These are phyloP conservation scores for Hypericum androsaemum DNA, from an alignment of 345 rosid genomes.

Conservation along the genomic window DNA sequence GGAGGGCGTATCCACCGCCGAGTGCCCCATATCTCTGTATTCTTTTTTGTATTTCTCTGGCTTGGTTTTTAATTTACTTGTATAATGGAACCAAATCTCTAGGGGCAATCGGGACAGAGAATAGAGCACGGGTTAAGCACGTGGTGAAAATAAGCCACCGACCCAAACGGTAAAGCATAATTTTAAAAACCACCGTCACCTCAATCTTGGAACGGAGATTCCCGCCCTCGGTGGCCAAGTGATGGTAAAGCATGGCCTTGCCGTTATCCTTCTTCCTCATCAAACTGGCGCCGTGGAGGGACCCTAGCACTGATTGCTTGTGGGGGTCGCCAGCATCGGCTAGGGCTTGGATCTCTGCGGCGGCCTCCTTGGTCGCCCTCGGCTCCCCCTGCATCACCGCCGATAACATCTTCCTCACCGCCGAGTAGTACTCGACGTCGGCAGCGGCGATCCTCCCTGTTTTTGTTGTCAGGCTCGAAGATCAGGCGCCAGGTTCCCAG, in stretches of 20 bases:
- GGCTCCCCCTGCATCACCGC: slow-evolving; percentile 45
- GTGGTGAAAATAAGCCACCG: too few species aligned
- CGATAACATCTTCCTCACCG: too few species aligned
- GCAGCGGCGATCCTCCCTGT: too few species aligned
- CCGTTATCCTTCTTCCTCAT: slow-evolving; percentile 61
- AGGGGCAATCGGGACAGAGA: too few species aligned
- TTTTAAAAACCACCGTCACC: too few species aligned
- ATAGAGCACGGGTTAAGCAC: too few species aligned
- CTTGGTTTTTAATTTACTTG: too few species aligned
- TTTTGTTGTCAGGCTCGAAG: slow-evolving; percentile 57
- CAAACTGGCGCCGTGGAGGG: slow-evolving; percentile 58
- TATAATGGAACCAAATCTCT: too few species aligned
- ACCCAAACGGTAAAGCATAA: too few species aligned
- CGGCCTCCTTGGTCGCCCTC: slow-evolving; percentile 61
- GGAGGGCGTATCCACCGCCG: slow-evolving; percentile 14
- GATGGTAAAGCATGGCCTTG: slow-evolving; percentile 68
- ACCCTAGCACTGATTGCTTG: slow-evolving; percentile 69
- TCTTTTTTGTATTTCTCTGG: too few species aligned
- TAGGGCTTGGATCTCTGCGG: slow-evolving; percentile 46
- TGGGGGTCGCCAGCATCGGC: slow-evolving; percentile 60
- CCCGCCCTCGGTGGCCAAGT: slow-evolving; percentile 61
- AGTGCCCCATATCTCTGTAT: not conserved
- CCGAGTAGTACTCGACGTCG: too few species aligned
- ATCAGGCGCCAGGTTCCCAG: slow-evolving; percentile 29
- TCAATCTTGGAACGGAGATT: slow-evolving; percentile 90